Conservation (phyloP, 108 stramenopile species). For the Fragilaria crotonensis region DNA sequence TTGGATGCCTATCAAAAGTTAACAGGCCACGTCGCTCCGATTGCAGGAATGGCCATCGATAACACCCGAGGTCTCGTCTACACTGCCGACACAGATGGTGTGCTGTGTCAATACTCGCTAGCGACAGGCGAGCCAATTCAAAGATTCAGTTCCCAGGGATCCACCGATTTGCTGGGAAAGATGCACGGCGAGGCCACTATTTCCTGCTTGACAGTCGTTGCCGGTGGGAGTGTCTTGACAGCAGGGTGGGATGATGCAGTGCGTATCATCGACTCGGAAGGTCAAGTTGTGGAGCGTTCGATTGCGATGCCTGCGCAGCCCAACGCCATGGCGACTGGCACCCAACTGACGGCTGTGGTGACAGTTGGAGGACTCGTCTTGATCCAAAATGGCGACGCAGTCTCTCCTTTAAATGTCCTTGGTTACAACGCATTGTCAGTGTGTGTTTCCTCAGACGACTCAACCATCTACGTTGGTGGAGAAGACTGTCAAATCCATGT, state of each 20-base stretch:
- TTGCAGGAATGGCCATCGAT: conserved; percentile 77
- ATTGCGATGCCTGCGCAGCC: conserved; percentile 66
- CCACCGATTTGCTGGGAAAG: conserved; percentile 37
- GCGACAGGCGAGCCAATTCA: conserved; percentile 28
- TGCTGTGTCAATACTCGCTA: conserved; percentile 80
- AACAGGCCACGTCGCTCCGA: conserved; percentile 78
- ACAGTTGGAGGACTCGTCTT: conserved; percentile 68
- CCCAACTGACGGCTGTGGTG: conserved; percentile 54
- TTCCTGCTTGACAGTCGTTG: conserved; percentile 35
- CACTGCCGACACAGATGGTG: conserved; percentile 90
- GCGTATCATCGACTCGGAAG: conserved; percentile 25
- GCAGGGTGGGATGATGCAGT: conserved; percentile 92
- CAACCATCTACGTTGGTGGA: conserved; percentile 88
- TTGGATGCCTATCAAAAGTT: conserved; percentile 30
- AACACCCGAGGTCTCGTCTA: conserved; percentile 44
- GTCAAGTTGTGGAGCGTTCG: not conserved
- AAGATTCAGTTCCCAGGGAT: conserved; percentile 14
- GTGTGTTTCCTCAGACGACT: conserved; percentile 65
- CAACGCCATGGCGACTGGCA: conserved; percentile 55
- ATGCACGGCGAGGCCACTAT: conserved; percentile 73
- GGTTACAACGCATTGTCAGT: conserved; percentile 71
- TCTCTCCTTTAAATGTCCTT: conserved; percentile 16
- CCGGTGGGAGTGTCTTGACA: conserved; percentile 46
- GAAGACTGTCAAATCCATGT: conserved; percentile 86
- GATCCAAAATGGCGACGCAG: conserved; percentile 34